phyloP scores from a whole-genome alignment of 2,329 filamentous ascomycete genomes.

The Sclerotinia borealis region DNA sequence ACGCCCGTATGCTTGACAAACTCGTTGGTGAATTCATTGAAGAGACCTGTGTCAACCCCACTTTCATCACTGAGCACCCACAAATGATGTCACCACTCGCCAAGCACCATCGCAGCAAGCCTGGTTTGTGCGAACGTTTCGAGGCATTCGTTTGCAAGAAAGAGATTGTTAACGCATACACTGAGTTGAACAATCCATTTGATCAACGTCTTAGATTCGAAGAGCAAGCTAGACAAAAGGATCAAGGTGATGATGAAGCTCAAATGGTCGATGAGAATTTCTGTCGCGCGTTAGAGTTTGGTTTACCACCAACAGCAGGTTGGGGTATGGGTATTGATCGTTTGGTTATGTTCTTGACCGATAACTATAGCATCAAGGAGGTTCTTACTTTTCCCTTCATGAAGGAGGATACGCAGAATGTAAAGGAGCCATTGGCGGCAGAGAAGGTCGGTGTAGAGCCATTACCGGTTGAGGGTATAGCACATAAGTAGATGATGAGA shows the following conservation, averaged over 20 bases:
- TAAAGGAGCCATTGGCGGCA: conserved; percentile 47
- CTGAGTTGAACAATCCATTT: conserved; percentile 95
- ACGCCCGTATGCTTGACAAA: conserved; percentile 94
- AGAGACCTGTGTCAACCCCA: conserved; percentile 87
- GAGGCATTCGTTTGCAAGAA: conserved; percentile 97
- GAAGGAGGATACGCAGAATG: conserved; percentile 66
- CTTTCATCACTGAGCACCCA: conserved; percentile 80
- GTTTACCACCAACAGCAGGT: conserved; percentile 86
- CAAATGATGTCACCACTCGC: conserved; percentile 92
- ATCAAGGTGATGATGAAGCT: conserved; percentile 93
- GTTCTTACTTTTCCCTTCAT: conserved; percentile 96
- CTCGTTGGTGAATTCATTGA: conserved; percentile 93
- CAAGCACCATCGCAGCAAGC: conserved; percentile 80
- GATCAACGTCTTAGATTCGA: conserved; percentile 89
- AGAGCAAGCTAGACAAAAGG: conserved; percentile 94
- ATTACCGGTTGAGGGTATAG: conserved; percentile 54
- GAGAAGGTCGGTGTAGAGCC: conserved; percentile 58
- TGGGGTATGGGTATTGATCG: conserved; percentile 97
- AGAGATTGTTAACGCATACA: conserved; percentile 93
- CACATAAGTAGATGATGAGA: conserved; percentile 12
- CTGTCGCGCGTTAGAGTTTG: conserved; percentile 82
- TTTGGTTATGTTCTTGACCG: conserved; percentile 88
- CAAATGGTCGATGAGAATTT: conserved; percentile 96
- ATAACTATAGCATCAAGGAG: conserved; percentile 95
- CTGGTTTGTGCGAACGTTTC: conserved; percentile 91